Evolutionary conservation across 2,329 filamentous ascomycete species (phyloP), one percentile per base, ranked within the genome.

Genomic region (Microdochium bolleyi): DNA sequence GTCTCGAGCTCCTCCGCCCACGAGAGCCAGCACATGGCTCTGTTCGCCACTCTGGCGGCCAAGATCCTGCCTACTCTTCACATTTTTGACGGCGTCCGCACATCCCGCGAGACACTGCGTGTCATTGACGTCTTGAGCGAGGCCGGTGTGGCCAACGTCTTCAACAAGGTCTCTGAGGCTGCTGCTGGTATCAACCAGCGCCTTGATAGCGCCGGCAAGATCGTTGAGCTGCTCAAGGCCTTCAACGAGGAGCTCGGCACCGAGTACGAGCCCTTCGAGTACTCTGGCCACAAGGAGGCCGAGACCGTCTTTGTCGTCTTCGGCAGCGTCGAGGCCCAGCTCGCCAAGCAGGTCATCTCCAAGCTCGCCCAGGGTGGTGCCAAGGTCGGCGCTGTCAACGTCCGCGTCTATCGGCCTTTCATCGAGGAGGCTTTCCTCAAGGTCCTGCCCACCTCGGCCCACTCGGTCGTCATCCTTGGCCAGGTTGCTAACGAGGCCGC

Each of bases 191-290:
- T 84, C 22, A 83, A 84, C 63, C 85, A 83, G 70, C 88, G 87
- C 64, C 82, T 86, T 9, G 86, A 89, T 66, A 75, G 76, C 49
- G 87, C 89, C 55, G 87, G 83, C 52, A 89, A 87, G 70, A 75
- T 87, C 2, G 70, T 84, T 34, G 83, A 83, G 56, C 74, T 92
- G 8, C 76, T 95, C 49, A 77, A 83, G 55, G 80, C 84, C 16
- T 85, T 95, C 71, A 99, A 97, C 70, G 83, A 84, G 57, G 91
- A 97, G 74, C 84, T 99, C 24, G 94, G 92, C 54, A 97, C 94
- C 48, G 85, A 92, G 59, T 99, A 99, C 68, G 82, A 86, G 63
- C 83, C 90, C 7, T 99, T 97, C 62, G 94, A 99, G 73, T 99
- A 99, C 73, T 82, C 87, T 63, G 94, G 94, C 24, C 90, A 97